Percentiles rank a stretch among this genome's conserved stretches.
These are phyloP conservation scores for Aspergillus leporis DNA, from an alignment of 495 filamentous ascomycete species.

Conservation along the genomic window DNA sequence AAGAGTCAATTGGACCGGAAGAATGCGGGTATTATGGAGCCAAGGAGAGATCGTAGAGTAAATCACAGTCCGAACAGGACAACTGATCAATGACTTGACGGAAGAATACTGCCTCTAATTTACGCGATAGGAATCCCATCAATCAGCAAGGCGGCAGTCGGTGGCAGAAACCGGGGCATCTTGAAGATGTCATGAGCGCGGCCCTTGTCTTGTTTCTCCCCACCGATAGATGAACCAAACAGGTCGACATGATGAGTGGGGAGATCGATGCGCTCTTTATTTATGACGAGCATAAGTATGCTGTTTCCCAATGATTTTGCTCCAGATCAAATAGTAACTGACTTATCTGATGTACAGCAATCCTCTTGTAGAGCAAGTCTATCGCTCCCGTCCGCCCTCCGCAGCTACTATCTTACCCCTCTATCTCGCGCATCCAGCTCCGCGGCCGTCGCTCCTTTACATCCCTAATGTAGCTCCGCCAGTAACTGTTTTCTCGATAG, in stretches of 20 bases:
- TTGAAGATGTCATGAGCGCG: constrained; percentile 3
- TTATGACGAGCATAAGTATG: constrained; percentile 87
- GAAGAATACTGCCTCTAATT: not conserved
- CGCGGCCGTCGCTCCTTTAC: constrained; percentile 84
- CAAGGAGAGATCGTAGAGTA: not conserved
- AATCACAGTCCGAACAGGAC: not conserved
- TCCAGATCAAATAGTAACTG: not conserved
- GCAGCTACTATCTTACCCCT: constrained; percentile 74
- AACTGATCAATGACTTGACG: not conserved
- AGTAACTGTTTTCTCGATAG: constrained; percentile 84
- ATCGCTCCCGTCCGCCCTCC: constrained; percentile 73
- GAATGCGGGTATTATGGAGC: not conserved
- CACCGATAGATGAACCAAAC: constrained; percentile 6
- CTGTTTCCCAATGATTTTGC: constrained; percentile 2
- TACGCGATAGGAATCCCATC: constrained; percentile 3
- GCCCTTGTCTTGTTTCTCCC: not conserved
- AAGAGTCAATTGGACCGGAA: not conserved
- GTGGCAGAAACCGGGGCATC: constrained; percentile 36
- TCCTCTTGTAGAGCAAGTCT: constrained; percentile 68
- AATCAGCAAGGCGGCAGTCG: constrained; percentile 34
- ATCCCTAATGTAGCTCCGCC: constrained; percentile 77
- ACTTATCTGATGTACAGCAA: constrained; percentile 39
- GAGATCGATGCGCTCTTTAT: constrained; percentile 95
- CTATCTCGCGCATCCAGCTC: constrained; percentile 81
- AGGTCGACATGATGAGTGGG: constrained; percentile 63